phyloP scores from a whole-genome alignment of 169 alveolate genomes.

The Plasmodium sp. region DNA sequence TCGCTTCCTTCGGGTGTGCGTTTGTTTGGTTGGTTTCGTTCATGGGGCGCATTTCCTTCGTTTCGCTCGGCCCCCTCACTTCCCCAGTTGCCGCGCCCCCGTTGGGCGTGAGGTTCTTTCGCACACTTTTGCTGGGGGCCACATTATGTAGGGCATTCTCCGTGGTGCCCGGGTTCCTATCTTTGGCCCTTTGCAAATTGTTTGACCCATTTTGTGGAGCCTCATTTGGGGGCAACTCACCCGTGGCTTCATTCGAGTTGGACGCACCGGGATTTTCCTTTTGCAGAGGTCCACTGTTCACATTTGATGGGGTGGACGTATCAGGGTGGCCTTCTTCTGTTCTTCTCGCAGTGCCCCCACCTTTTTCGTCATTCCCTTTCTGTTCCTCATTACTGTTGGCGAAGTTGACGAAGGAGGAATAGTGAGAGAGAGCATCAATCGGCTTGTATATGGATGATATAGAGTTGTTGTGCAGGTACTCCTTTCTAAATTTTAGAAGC shows the following conservation, averaged over 20 bases:
- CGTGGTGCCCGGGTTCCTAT: neutral
- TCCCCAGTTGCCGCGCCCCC: neutral
- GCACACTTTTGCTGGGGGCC: neutral
- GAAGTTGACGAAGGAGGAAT: slow-evolving; percentile 16
- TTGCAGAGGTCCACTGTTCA: neutral
- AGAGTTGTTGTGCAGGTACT: slow-evolving; percentile 12
- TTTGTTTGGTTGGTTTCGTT: neutral
- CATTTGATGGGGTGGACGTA: neutral
- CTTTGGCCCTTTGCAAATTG: neutral
- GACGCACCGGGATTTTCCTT: neutral
- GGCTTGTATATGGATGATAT: slow-evolving; percentile 8
- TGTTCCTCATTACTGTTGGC: neutral
- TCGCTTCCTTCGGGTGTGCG: neutral
- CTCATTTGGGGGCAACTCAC: neutral
- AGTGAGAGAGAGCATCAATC: slow-evolving; percentile 37
- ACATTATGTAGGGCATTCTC: neutral
- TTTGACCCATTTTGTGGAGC: neutral
- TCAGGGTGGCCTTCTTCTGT: neutral
- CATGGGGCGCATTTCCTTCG: neutral
- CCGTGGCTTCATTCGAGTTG: neutral
- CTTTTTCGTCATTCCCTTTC: neutral
- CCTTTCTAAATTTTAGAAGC: slow-evolving; percentile 17
- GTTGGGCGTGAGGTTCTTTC: neutral
- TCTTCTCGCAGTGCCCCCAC: neutral
- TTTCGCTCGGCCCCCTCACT: neutral